A percentile compares a stretch with the other conserved stretches of the same genome.
Conservation (phyloP, 2,329 filamentous ascomycete species). For the Myotisia sp. region DNA sequence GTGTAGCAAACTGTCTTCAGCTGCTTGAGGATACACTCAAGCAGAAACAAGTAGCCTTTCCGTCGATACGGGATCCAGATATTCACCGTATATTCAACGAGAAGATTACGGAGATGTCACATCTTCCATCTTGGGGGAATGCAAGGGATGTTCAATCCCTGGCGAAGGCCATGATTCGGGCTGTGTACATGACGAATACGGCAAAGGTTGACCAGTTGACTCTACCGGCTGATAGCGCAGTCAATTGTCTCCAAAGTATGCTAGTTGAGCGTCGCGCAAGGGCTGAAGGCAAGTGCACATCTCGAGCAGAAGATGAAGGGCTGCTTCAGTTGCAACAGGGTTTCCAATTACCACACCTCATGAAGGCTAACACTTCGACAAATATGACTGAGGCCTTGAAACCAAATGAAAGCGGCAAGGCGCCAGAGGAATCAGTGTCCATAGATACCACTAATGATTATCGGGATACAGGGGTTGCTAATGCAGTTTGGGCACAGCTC, state of each 20-base stretch:
- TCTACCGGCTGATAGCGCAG: slow-evolving; percentile 10
- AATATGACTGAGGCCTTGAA: neutral
- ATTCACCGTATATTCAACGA: slow-evolving; percentile 11
- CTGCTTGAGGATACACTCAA: slow-evolving; percentile 25
- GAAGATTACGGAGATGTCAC: slow-evolving; percentile 30
- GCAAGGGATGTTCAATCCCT: slow-evolving; percentile 48
- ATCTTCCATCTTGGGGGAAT: slow-evolving; percentile 45
- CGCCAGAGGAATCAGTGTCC: neutral
- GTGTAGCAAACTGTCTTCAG: slow-evolving; percentile 30
- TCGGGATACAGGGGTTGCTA: slow-evolving; percentile 45
- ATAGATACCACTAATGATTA: neutral
- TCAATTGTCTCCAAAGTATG: slow-evolving; percentile 14
- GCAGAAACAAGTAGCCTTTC: neutral
- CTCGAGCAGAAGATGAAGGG: slow-evolving; percentile 1
- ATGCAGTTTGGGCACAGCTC: slow-evolving; percentile 48
- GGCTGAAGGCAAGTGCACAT: slow-evolving; percentile 6
- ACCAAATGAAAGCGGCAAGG: neutral
- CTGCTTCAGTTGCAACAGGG: slow-evolving; percentile 6
- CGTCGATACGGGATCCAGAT: slow-evolving; percentile 7
- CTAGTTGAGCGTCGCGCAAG: slow-evolving; percentile 12
- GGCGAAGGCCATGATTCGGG: slow-evolving; percentile 36
- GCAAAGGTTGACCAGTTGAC: slow-evolving; percentile 10
- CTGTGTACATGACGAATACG: slow-evolving; percentile 11
- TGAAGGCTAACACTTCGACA: slow-evolving; percentile 7
- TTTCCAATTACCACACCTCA: slow-evolving; percentile 3